Evolutionary conservation across 2,329 filamentous ascomycete genomes (phyloP).

Genomic region (Drechslerella coelobrocha): DNA sequence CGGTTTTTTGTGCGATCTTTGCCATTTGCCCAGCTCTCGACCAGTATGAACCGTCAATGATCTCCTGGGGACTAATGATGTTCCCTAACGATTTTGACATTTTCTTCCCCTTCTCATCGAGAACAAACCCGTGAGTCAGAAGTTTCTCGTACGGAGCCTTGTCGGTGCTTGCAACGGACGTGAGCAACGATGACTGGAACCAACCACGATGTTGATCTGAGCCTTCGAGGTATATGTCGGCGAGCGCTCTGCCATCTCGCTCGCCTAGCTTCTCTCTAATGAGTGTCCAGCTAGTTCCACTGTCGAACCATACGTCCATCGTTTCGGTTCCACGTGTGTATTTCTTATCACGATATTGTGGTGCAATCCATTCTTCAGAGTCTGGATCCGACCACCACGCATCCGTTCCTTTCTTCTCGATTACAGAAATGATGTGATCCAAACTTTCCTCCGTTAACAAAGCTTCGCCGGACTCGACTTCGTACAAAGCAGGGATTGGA

Average conservation of each 20-base stretch:
- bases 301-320: constrained; percentile 99
- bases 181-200: constrained; percentile 96
- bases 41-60: constrained; percentile 78
- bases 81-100: constrained; percentile 99
- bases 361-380: constrained; percentile 70
- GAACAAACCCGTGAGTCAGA: constrained; percentile 94
- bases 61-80: constrained; percentile 77
- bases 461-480: constrained; percentile 71
- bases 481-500: constrained; percentile 89
- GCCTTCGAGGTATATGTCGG: constrained; percentile 91
- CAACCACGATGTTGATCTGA: constrained; percentile 96
- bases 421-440: constrained; percentile 80
- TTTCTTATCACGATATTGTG: constrained; percentile 63
- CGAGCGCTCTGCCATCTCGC: constrained; percentile 62
- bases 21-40: constrained; percentile 70
- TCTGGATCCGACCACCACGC: constrained; percentile 89
- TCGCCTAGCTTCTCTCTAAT: constrained; percentile 58
- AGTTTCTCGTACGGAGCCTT: constrained; percentile 81
- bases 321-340: constrained; percentile 86
- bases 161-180: constrained; percentile 71
- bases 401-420: constrained; percentile 80
- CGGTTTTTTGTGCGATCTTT: constrained; percentile 32
- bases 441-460: constrained; percentile 81
- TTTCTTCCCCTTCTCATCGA: constrained; percentile 89
- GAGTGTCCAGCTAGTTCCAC: constrained; percentile 85